phyloP scores from a whole-genome alignment of 177 flowering plant genomes.

The Telopea speciosissima region DNA sequence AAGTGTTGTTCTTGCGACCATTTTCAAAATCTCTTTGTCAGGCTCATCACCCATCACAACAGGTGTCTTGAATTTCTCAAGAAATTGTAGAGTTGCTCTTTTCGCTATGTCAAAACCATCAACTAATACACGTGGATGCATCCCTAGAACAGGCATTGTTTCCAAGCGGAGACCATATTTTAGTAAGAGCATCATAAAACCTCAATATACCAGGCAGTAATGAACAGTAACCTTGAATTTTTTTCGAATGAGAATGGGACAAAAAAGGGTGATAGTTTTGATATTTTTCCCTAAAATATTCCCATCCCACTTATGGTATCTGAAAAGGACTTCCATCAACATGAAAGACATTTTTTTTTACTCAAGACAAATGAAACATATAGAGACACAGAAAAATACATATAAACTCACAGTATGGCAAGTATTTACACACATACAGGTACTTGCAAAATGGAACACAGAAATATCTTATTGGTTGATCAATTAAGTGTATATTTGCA shows the following conservation, averaged over 20 bases:
- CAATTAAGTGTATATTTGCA: neutral
- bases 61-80: slow-evolving; percentile 91
- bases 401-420: neutral
- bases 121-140: slow-evolving; percentile 97
- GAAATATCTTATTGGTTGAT: neutral
- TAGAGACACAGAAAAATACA: neutral
- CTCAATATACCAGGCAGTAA: neutral
- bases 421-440: neutral
- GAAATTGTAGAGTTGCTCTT: slow-evolving; percentile 86
- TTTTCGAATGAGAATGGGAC: too few relatives aligned
- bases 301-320: neutral
- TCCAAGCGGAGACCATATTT: neutral
- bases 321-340: neutral
- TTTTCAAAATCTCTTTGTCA: slow-evolving; percentile 85
- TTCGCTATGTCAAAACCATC: slow-evolving; percentile 99
- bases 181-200: neutral
- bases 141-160: slow-evolving; percentile 42
- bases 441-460: neutral
- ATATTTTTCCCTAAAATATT: too few relatives aligned
- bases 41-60: slow-evolving; percentile 90
- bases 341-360: neutral
- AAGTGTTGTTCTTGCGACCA: slow-evolving; percentile 96
- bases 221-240: neutral
- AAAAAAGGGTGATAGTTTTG: too few relatives aligned
- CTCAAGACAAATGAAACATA: neutral